A percentile compares a stretch with the other conserved stretches of the same genome.
Evolutionary conservation across 306 rosid species (phyloP).

Genomic region (Dryas octopetala): DNA sequence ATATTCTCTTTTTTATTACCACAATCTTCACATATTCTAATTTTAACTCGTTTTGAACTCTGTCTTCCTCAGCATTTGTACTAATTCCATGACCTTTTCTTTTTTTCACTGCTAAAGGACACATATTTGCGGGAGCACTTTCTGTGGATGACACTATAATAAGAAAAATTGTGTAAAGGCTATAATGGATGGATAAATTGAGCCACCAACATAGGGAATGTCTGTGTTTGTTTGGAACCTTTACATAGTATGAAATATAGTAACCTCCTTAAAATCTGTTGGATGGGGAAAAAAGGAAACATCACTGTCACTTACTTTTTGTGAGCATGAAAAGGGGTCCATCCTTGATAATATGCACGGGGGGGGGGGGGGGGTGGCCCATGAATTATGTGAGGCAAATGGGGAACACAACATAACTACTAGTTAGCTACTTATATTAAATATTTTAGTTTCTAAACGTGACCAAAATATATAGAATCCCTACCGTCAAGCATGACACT

Average conservation of each 20-base stretch:
- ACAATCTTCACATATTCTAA: too few species aligned
- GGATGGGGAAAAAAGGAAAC: conserved; percentile 18
- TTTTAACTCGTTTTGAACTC: too few species aligned
- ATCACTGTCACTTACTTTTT: conserved; percentile 57
- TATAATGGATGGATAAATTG: too few species aligned
- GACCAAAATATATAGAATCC: neutral
- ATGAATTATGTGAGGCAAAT: conserved; percentile 26
- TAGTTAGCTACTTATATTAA: neutral
- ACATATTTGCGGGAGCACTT: too few species aligned
- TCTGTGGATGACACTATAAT: too few species aligned
- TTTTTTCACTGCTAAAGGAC: too few species aligned
- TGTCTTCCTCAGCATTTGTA: too few species aligned
- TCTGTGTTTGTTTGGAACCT: conserved; percentile 7
- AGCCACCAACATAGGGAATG: neutral
- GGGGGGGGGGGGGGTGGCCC: conserved; percentile 20
- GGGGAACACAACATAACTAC: conserved; percentile 35
- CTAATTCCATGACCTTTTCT: too few species aligned
- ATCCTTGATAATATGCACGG: neutral
- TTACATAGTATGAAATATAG: neutral
- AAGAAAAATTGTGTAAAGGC: too few species aligned
- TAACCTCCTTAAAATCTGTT: conserved; percentile 34
- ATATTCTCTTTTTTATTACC: too few species aligned
- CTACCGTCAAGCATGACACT: too few species aligned
- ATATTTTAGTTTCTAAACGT: neutral
- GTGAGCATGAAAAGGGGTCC: conserved; percentile 16